Conservation (phyloP, 202 grass and related monocot genomes). For the Bolboschoenoplectus hybrid region DNA sequence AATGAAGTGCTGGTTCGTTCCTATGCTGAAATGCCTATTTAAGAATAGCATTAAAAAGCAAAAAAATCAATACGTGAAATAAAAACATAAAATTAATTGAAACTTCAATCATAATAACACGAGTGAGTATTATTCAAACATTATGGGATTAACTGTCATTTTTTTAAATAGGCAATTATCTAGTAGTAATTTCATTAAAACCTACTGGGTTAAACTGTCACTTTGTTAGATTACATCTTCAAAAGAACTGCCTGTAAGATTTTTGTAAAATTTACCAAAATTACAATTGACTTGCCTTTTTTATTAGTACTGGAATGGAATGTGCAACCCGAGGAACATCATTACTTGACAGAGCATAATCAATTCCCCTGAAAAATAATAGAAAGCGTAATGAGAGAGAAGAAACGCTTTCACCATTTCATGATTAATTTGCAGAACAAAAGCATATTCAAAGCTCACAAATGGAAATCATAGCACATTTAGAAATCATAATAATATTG, state of each 20-base stretch:
- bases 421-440: constrained; percentile 14
- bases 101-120: neutral
- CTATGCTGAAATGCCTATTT: constrained; percentile 64
- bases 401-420: neutral
- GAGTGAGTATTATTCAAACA: constrained; percentile 9
- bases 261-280: constrained; percentile 36
- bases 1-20: constrained; percentile 55
- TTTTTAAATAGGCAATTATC: neutral
- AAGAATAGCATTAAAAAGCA: constrained; percentile 16
- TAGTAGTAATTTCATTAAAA: neutral
- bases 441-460: neutral
- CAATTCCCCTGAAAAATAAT: constrained; percentile 71
- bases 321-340: constrained; percentile 56
- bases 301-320: constrained; percentile 63
- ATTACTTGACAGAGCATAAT: constrained; percentile 72
- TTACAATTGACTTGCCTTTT: constrained; percentile 58
- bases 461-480: neutral
- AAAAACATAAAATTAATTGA: neutral
- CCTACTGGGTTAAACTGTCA: constrained; percentile 28
- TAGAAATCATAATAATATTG: neutral
- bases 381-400: constrained; percentile 23
- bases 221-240: constrained; percentile 7
- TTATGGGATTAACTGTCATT: constrained; percentile 36
- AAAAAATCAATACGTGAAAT: constrained; percentile 28
- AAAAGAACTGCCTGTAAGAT: neutral